phyloP scores from a whole-genome alignment of 2,329 filamentous ascomycete species.

The Nemania sp. region DNA sequence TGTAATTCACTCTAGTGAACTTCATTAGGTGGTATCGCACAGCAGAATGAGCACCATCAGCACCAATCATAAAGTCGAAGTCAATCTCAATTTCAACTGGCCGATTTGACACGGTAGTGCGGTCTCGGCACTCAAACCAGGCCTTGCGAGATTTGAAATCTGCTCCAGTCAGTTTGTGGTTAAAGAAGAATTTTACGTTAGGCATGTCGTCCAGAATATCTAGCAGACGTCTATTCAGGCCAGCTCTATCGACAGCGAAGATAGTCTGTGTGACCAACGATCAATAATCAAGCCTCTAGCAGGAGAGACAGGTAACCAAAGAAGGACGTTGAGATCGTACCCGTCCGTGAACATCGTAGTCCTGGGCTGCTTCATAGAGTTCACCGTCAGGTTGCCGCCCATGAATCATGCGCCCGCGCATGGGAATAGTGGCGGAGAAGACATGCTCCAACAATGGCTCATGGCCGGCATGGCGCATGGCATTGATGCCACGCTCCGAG shows the following conservation, averaged over 20 bases:
- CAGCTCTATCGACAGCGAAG: conserved; percentile 81
- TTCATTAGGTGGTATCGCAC: conserved; percentile 96
- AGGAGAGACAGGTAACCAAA: background rate
- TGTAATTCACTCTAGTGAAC: conserved; percentile 84
- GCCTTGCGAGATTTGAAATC: conserved; percentile 79
- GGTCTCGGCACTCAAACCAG: conserved; percentile 74
- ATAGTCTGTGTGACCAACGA: conserved; percentile 61
- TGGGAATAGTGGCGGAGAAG: conserved; percentile 79
- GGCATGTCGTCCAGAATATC: conserved; percentile 80
- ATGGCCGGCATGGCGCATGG: conserved; percentile 72
- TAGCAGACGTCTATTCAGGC: conserved; percentile 80
- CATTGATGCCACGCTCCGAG: conserved; percentile 90
- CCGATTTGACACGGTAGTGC: conserved; percentile 46
- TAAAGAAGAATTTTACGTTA: conserved; percentile 91
- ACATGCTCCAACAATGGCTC: conserved; percentile 72
- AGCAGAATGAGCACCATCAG: conserved; percentile 92
- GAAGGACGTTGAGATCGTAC: conserved; percentile 51
- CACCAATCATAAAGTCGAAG: conserved; percentile 94
- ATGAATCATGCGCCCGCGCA: conserved; percentile 97
- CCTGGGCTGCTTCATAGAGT: conserved; percentile 77
- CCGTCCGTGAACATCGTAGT: conserved; percentile 86
- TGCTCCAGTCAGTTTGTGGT: conserved; percentile 88
- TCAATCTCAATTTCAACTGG: conserved; percentile 73
- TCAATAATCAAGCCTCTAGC: background rate
- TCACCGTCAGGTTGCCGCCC: conserved; percentile 65